Percentiles rank a stretch among this genome's conserved stretches.
phyloP scores from a whole-genome alignment of 139 green algal species.

The Zygnema circumcarinatum region DNA sequence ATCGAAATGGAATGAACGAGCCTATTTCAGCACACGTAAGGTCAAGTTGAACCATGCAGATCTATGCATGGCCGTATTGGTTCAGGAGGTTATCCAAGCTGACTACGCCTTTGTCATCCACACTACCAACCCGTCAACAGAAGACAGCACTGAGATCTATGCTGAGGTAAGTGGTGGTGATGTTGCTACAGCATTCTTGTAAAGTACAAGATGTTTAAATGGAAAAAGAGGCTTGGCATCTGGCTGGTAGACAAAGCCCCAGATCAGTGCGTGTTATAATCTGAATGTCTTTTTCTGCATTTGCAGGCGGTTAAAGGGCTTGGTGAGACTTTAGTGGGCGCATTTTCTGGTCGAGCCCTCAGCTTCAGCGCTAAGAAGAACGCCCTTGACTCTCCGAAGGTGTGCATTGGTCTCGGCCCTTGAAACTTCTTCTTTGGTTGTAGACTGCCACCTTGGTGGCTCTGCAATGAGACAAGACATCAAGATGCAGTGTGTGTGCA shows the following conservation, averaged over 20 bases:
- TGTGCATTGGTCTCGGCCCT: background rate
- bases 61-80: slow-evolving; percentile 97
- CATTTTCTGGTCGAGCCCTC: slow-evolving; percentile 88
- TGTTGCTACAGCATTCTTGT: background rate
- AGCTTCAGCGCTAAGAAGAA: slow-evolving; percentile 65
- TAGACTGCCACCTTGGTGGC: too few species aligned
- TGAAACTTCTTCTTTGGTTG: too few species aligned
- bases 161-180: slow-evolving; percentile 72
- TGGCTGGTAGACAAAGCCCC: too few species aligned
- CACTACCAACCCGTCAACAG: slow-evolving; percentile 90
- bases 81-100: slow-evolving; percentile 85
- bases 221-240: background rate
- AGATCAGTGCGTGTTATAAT: too few species aligned
- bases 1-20: slow-evolving; percentile 97
- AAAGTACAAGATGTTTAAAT: background rate
- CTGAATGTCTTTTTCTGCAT: background rate
- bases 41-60: slow-evolving; percentile 70
- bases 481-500: too few species aligned
- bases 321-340: slow-evolving; percentile 93
- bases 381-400: background rate
- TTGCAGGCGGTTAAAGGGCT: slow-evolving; percentile 86
- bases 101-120: slow-evolving; percentile 99
- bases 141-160: slow-evolving; percentile 87
- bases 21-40: slow-evolving; percentile 81
- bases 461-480: too few species aligned